Evolutionary conservation across 345 rosid species (phyloP).

Genomic region (Brassica rapa): DNA sequence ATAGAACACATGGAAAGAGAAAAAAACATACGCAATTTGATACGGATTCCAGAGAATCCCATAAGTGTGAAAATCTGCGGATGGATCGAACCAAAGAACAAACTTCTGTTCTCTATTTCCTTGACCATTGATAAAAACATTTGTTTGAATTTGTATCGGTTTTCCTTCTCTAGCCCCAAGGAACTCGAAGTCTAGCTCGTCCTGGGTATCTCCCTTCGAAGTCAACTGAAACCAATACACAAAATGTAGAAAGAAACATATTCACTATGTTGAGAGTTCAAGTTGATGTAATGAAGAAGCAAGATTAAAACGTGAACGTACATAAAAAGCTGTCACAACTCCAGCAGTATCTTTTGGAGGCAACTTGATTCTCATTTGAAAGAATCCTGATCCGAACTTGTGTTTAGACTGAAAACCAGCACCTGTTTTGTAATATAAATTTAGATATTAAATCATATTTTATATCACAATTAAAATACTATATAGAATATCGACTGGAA

Average conservation of each 20-base stretch:
- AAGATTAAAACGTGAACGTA: slow-evolving; percentile 17
- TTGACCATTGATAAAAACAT: slow-evolving; percentile 51
- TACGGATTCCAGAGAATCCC: slow-evolving; percentile 63
- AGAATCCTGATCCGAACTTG: slow-evolving; percentile 56
- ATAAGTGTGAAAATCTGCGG: slow-evolving; percentile 55
- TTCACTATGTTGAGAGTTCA: background rate
- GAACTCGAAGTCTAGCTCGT: slow-evolving; percentile 79
- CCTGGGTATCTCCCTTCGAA: slow-evolving; percentile 50
- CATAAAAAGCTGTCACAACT: slow-evolving; percentile 67
- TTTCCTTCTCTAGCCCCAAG: slow-evolving; percentile 62
- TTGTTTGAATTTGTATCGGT: slow-evolving; percentile 60
- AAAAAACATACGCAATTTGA: slow-evolving; percentile 61
- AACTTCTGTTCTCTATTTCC: slow-evolving; percentile 67
- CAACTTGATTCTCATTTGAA: slow-evolving; percentile 52
- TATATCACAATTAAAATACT: background rate
- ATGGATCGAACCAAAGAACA: slow-evolving; percentile 69
- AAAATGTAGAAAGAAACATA: background rate
- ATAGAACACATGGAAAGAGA: background rate
- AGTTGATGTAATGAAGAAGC: background rate
- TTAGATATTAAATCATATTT: background rate
- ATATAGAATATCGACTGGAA: background rate
- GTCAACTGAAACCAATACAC: slow-evolving; percentile 27
- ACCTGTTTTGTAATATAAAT: slow-evolving; percentile 36
- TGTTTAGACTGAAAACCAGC: slow-evolving; percentile 57
- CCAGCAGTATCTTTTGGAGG: slow-evolving; percentile 62